Base-by-base conservation (phyloP, 2,329 filamentous ascomycete species). In the Ophiostoma montium region DNA sequence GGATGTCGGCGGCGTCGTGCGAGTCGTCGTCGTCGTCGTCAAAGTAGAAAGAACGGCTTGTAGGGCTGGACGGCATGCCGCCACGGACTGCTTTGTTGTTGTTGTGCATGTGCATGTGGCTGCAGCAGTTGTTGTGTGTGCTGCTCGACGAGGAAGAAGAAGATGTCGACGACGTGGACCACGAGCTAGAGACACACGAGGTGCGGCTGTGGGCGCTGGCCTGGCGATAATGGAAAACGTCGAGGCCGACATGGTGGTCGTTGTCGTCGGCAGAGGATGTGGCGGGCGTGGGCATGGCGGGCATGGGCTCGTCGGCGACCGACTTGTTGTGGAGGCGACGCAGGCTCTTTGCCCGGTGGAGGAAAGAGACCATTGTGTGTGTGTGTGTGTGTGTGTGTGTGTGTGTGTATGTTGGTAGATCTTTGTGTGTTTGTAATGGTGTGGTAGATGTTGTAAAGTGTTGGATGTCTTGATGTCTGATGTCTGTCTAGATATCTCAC, bases 101-200 rank as follows among this genome's bases (percentile, higher is more conserved):
- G 2, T 61, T 62, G 55, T 65, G 61, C 41, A 62, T 56, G n/a
- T 61, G 58, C 32, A 65, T 57, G 10, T 62, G 60, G 47, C 64
- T 59, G 59, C 59, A 63, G 49, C 62, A 60, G 50, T 50, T 44
- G 10, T 44, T 31, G 43, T 46, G 27, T 49, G 44, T 43, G 18
- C 43, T 8, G 35, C 35, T 35, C 19, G 2, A 41, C 2, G 46
- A 55, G 2, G 47, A 31, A 8, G 47, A 16, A 2, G 53, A 51
- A 5, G 45, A 47, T 12, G 46, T 27, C 7, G 50, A 49, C 12
- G 46, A 44, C 12, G 53, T 53, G 13, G 55, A 55, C 30, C 50
- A 54, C 1, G 55, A 57, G 33, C 53, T 56, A 15, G 58, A 59
- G n/a, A 50, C 54, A 6, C 56, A 55, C 6, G 57, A 59, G 5